Base-by-base conservation (phyloP, 176 grass and related monocot species). In the Musa itinerans region DNA sequence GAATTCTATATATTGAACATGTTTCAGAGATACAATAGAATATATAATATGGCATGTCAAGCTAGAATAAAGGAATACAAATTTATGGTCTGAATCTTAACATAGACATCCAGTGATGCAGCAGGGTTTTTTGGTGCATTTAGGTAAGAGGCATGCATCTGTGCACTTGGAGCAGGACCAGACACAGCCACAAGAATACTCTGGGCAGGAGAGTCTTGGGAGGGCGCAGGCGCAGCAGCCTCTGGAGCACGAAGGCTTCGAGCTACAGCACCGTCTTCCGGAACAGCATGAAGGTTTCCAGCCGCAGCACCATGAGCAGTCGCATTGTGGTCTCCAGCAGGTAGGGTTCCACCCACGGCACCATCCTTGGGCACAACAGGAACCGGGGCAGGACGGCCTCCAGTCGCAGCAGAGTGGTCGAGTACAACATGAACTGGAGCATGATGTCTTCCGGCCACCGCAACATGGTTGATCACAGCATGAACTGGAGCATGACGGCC, bases 101-200 rank as follows among this genome's bases (percentile, higher is more conserved):
- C 77, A 70, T 16, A 79, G 53, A 14, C 53, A 70, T n/a, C 65
- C 77, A 20, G 10, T 79, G 52, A 52, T 29, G 61, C 29, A 79
- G 27, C 54, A 71, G 10, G 67, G n/a, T 11, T 72, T 71, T 17
- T 72, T 71, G 50, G n/a, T 11, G 69, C 55, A 72, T 52, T 22
- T 52, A 11, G 77, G 77, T 9, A 65, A 70, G 10, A 20, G 20
- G 34, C 48, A 43, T 72, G 29, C 56, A 3, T 71, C 56, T 51
- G 54, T 58, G 26, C 78, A 72, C 69, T 55, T 73, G n/a, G 43
- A 21, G 68, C 78, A 73, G 54, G 78, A 80, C 68, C 67, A 80
- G 20, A 72, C 34, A n/a, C 78, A 80, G 55, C 68, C 54, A 72
- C 68, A 80, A 25, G 66, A 80, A 72, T 43, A 80, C n/a, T 59